phyloP scores from a whole-genome alignment of 1,139 yeast genomes.

The Pichia inconspicua region DNA sequence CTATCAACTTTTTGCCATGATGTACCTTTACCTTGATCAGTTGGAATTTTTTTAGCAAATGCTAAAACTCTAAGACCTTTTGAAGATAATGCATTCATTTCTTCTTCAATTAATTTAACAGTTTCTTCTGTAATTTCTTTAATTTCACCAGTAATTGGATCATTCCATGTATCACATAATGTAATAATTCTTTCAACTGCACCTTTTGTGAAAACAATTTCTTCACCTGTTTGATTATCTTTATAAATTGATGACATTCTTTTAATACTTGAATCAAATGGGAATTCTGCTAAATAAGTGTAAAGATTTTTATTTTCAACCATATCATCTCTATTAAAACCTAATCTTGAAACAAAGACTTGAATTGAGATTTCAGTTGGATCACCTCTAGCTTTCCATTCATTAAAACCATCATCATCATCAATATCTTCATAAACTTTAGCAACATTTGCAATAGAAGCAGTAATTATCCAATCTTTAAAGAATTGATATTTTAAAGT shows the following conservation, averaged over 20 bases:
- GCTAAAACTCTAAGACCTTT: slow-evolving; percentile 73
- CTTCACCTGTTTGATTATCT: slow-evolving; percentile 27
- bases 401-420: slow-evolving; percentile 33
- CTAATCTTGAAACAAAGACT: slow-evolving; percentile 56
- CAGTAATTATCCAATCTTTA: slow-evolving; percentile 46
- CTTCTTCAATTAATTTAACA: slow-evolving; percentile 39
- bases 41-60: slow-evolving; percentile 42
- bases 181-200: slow-evolving; percentile 68
- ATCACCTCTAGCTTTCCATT: slow-evolving; percentile 76
- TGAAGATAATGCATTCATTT: slow-evolving; percentile 55
- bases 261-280: slow-evolving; percentile 72
- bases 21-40: slow-evolving; percentile 16
- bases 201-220: slow-evolving; percentile 57
- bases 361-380: slow-evolving; percentile 82
- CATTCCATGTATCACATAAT: slow-evolving; percentile 52
- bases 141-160: slow-evolving; percentile 29
- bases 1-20: slow-evolving; percentile 35
- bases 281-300: slow-evolving; percentile 54
- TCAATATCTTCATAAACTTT: slow-evolving; percentile 39
- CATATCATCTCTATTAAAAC: slow-evolving; percentile 38
- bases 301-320: slow-evolving; percentile 31
- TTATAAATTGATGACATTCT: slow-evolving; percentile 63
- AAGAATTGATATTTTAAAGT: slow-evolving; percentile 28
- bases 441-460: slow-evolving; percentile 71
- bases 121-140: slow-evolving; percentile 37